Conservation (phyloP, 192 early-diverging fungal species). For the Globomyces pollinis-pini region DNA sequence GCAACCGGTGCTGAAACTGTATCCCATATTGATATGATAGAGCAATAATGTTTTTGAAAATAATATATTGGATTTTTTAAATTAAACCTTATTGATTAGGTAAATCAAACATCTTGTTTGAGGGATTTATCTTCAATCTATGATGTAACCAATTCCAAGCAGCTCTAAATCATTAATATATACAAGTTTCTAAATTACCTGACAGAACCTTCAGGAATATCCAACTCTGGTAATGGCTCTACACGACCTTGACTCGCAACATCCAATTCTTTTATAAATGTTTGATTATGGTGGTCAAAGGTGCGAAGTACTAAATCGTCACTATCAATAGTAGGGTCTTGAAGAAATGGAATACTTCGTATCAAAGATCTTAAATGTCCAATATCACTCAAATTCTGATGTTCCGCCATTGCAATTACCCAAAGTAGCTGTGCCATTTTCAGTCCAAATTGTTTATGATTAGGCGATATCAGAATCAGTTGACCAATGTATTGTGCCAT, state of each 20-base stretch:
- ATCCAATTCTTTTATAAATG: constrained; percentile 11
- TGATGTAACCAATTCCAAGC: constrained; percentile 6
- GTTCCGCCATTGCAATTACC: constrained; percentile 12
- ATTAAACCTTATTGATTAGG: no score
- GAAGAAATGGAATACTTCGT: constrained; percentile 25
- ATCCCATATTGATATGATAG: no score
- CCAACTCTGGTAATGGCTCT: constrained; percentile 9
- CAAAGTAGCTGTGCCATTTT: constrained; percentile 31
- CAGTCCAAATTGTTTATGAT: constrained; percentile 15
- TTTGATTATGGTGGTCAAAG: background rate
- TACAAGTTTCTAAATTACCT: no score
- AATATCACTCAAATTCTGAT: constrained; percentile 13
- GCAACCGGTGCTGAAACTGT: no score
- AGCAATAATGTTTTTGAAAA: no score
- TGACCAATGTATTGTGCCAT: constrained; percentile 24
- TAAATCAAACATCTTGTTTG: constrained; percentile 6
- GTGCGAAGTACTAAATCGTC: constrained; percentile 1
- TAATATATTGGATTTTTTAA: no score
- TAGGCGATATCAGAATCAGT: constrained; percentile 9
- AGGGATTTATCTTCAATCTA: constrained; percentile 1
- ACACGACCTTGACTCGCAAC: constrained; percentile 14
- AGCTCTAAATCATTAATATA: background rate
- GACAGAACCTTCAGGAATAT: background rate
- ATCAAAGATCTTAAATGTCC: constrained; percentile 22
- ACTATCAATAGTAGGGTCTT: constrained; percentile 12